Base-by-base conservation (phyloP, 2,329 filamentous ascomycete species). In the Penicillium sp. region DNA sequence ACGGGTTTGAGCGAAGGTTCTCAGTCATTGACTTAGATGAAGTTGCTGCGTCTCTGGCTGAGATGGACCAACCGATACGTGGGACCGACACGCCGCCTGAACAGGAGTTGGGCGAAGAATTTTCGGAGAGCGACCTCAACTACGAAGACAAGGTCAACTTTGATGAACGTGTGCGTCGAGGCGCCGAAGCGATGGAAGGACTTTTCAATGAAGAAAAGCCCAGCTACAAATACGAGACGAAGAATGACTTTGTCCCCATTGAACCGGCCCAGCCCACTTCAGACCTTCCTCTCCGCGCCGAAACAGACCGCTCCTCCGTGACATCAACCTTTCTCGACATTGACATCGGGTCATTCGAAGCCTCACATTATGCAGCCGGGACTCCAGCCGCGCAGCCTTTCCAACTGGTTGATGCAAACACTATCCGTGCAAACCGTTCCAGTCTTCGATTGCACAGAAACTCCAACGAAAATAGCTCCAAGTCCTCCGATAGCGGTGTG, bases 191-290 rank as follows among this genome's bases (percentile, higher is more conserved):
- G 2, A 72, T 84, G 57, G 76, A 80, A 48, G 77, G 80, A 9
- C 64, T 84, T 3, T 84, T 83, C 60, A 74, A 84, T 52, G 73
- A 75, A 30, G 70, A 75, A 28, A 74, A 74, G 46, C 76, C 76
- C 6, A 78, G 76, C n/a, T 84, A 84, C 61, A 76, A 75, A 47
- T 81, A 82, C 59, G 78, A 80, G 55, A 76, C 74, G 7, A 73
- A 80, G 41, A 76, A 75, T 38, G 73, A 73, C 58, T 74, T 77
- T 52, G 67, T 76, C 3, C 73, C 73, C 0, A 64, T 76, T 19
- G 66, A 74, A 53, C 57, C 65, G 10, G 64, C 62, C 57, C 71
- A 73, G 37, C 74, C 75, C 19, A 59, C 63, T 2, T 81, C 80
- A 2, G 81, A 83, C 60, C 69, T 84, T 4, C 79, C 80, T 7